phyloP scores from a whole-genome alignment of 2,329 filamentous ascomycete genomes.

The Leptodontidium sp. region DNA sequence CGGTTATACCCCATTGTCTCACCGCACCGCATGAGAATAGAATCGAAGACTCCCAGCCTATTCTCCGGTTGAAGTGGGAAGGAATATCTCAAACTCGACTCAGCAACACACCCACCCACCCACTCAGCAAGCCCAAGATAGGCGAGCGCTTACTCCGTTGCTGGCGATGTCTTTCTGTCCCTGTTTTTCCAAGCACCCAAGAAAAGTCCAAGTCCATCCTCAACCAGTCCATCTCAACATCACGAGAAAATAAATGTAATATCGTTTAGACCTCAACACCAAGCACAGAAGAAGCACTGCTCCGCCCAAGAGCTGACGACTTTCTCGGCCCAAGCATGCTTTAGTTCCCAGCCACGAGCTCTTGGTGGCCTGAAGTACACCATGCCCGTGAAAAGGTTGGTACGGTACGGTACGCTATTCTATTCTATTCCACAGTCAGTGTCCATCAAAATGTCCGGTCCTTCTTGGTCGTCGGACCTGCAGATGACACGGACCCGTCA shows the following conservation, averaged over 20 bases:
- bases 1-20: background rate
- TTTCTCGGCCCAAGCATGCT: background rate
- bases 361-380: background rate
- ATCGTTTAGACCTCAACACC: background rate
- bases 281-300: background rate
- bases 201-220: background rate
- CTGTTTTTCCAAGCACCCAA: too few relatives aligned
- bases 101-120: background rate
- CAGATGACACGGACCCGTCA: slow-evolving; percentile 5
- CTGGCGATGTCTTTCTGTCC: background rate
- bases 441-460: background rate
- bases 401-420: background rate
- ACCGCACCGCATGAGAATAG: slow-evolving; percentile 10
- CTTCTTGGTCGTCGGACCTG: background rate
- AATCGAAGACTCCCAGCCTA: background rate
- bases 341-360: background rate
- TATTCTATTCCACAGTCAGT: background rate
- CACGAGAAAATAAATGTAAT: background rate
- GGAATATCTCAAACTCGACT: background rate
- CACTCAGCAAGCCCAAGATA: background rate
- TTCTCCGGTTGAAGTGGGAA: background rate
- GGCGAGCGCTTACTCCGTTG: background rate
- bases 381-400: background rate
- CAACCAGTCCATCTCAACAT: background rate
- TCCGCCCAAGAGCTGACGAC: background rate